Conservation (phyloP, 2,329 filamentous ascomycete species). For the Claviceps maximensis region DNA sequence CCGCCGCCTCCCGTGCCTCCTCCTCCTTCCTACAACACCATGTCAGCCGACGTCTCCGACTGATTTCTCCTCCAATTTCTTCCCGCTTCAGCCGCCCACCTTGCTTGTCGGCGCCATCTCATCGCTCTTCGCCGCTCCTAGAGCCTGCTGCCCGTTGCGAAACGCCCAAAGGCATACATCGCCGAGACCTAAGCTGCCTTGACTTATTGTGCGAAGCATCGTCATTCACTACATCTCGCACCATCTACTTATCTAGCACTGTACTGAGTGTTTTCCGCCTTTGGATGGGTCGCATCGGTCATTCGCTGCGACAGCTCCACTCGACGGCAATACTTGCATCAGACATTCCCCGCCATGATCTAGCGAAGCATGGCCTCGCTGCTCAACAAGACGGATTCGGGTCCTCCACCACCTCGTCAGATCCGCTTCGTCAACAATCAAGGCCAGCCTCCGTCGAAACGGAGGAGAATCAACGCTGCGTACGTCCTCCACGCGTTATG, state of each 20-base stretch:
- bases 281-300: background rate
- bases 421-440: conserved; percentile 76
- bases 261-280: background rate
- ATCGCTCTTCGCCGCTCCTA: background rate
- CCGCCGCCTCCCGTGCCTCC: background rate
- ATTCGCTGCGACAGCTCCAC: background rate
- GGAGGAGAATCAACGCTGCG: conserved; percentile 67
- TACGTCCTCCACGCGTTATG: conserved; percentile 28
- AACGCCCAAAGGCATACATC: background rate
- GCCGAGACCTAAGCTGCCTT: background rate
- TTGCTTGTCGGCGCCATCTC: background rate
- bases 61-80: background rate
- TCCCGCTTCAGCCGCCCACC: background rate
- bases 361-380: conserved; percentile 31
- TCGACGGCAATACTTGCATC: background rate
- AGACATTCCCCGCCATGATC: conserved; percentile 21
- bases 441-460: conserved; percentile 66
- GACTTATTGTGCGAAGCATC: conserved; percentile 1
- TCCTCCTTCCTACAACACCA: background rate
- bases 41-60: conserved; percentile 7
- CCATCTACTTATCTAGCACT: background rate
- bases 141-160: background rate
- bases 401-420: conserved; percentile 34
- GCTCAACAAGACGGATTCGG: conserved; percentile 26
- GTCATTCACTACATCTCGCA: background rate